Evolutionary conservation across 78 protist species (phyloP), one percentile per base, ranked within the genome.

Genomic region (Diacronema lutheri): DNA sequence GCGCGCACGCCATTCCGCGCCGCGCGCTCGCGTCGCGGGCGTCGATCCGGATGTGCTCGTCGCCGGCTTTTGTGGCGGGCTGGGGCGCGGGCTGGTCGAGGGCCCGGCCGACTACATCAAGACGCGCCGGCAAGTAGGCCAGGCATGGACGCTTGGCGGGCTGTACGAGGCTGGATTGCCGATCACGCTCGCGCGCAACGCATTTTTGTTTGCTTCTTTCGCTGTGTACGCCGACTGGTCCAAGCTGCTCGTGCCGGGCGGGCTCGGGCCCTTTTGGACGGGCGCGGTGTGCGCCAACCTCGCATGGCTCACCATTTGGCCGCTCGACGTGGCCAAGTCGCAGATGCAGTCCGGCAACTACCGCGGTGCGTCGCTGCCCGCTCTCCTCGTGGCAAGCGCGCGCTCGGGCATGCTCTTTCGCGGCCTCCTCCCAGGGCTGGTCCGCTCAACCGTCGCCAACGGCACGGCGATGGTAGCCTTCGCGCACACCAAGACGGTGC

Each of bases 221-320:
- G 84, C 66, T 31, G 21, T 80, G 38, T 31, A 80, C 84, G 40
- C 40, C 12, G 84, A 80, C 66, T n/a, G 62, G 55, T 55, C 66
- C 41, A 80, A 80, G 66, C 37, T 31, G 35, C 31, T 60, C 31
- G 40, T 56, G 25, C 31, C 31, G 25, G 84, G 84, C 66, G 84
- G 84, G 31, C 58, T 80, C 31, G 16, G 65, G 25, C 84, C 84
- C 44, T 80, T 80, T 66, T 55, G 57, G 84, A 80, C 84, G 38
- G 84, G 84, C 57, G 84, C 84, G 31, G 19, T 80, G 26, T 80
- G 84, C 33, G 84, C 84, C 31, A 80, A 80, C 50, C 40, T 37
- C 37, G 84, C 84, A 2, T 80, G 84, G 84, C 66, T 80, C 33
- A 31, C 76, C 69, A 80, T 80, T 6, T 80, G 84, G 84, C 84